Evolutionary conservation across 176 grass and related monocot species (phyloP), one percentile per base, ranked within the genome.

Genomic region (Juncus effusus): DNA sequence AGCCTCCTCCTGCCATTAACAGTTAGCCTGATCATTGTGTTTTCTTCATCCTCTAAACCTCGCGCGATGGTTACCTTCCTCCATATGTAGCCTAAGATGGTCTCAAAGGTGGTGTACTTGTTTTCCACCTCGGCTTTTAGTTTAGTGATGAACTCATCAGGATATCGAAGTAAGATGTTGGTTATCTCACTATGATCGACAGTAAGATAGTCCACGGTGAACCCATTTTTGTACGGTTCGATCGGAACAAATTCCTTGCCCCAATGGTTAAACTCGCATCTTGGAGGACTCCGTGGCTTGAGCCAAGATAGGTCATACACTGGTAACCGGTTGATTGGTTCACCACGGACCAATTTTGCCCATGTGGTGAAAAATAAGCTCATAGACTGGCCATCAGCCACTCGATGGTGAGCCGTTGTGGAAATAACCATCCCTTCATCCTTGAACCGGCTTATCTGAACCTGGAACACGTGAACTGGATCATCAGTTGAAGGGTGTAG

Each of bases 31-130:
- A 85, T 62, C 14, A 75, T 66, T 11, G 74, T 79, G 53, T 58
- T 14, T 42, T 67, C 47, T 10, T 5, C 14, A 0, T 41, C 63
- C 39, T 54, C 45, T 36, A 90, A 74, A 0, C 82, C 70, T 0
- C 82, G 70, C 0, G 78, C 78, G 0, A 40, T 69, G 3, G 75
- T 82, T 38, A 84, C 79, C 36, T 73, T 51, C 1, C 82, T 60
- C 87, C 87, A 90, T 3, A 90, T 9, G 67, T 90, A 82, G 1
- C 82, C 87, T 9, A 90, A 62, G 36, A 82, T 56, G 11, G 73
- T 68, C 79, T 82, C 82, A 70, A 90, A 90, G 38, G 78, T 77
- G 78, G 78, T 85, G 62, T 76, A 85, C 65, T 65, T 66, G 2
- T 64, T 57, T 64, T 54, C 58, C 1, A 75, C 63, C 2, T 70